Conservation (phyloP, 2,329 filamentous ascomycete species). For the Ceratocystis destructans region DNA sequence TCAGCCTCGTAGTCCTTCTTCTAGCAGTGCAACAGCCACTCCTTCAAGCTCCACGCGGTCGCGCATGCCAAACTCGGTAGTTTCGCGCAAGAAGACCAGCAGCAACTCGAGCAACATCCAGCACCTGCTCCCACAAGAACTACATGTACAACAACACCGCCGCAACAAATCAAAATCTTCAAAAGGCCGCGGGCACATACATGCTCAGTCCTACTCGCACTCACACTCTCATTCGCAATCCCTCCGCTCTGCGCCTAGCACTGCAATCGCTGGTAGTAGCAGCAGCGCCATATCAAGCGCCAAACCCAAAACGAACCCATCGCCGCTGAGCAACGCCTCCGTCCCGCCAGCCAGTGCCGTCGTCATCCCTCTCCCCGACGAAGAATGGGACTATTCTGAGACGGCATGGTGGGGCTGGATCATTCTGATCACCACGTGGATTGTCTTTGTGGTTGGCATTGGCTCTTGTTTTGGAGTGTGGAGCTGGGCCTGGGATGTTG, state of each 20-base stretch:
- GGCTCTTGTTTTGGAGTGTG: conserved; percentile 88
- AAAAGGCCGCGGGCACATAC: background rate
- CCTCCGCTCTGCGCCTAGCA: background rate
- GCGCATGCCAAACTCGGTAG: conserved; percentile 29
- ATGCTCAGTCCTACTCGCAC: background rate
- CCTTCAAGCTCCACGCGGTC: conserved; percentile 32
- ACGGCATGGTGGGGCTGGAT: conserved; percentile 99
- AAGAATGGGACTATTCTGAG: conserved; percentile 78
- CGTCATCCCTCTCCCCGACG: conserved; percentile 32
- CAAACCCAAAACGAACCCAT: conserved; percentile 13
- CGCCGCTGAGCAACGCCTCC: conserved; percentile 10
- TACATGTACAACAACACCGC: background rate
- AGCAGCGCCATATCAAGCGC: background rate
- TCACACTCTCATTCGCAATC: conserved; percentile 4
- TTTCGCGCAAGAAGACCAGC: conserved; percentile 35
- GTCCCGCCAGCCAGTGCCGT: conserved; percentile 12
- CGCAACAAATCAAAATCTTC: background rate
- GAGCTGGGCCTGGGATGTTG: conserved; percentile 99
- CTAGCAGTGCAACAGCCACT: conserved; percentile 19
- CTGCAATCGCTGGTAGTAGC: background rate
- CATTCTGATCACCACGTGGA: conserved; percentile 78
- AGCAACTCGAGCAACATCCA: background rate
- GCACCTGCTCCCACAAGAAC: background rate
- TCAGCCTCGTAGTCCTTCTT: conserved; percentile 5
- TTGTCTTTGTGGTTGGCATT: conserved; percentile 94